A percentile compares a stretch with the other conserved stretches of the same genome.
Evolutionary conservation across 306 rosid genomes (phyloP).

Genomic region (Cotoneaster glaucophyllus): DNA sequence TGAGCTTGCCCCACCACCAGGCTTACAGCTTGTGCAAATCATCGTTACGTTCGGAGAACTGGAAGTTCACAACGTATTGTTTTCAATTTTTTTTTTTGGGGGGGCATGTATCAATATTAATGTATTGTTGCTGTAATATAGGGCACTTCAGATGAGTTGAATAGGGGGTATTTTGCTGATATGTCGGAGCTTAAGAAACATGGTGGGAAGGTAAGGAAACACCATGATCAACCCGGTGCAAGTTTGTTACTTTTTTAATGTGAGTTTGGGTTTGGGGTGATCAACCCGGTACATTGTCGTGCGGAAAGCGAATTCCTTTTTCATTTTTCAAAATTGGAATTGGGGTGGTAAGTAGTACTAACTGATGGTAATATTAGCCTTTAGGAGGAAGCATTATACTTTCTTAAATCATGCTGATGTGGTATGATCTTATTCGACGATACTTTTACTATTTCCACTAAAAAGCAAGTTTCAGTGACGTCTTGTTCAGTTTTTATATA

Average conservation of each 20-base stretch:
- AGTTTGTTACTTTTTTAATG: background rate
- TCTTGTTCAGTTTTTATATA: background rate
- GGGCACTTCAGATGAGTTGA: constrained; percentile 88
- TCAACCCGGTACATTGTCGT: background rate
- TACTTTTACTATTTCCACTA: background rate
- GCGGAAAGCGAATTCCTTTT: background rate
- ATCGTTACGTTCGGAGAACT: background rate
- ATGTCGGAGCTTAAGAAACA: constrained; percentile 60
- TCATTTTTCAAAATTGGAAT: background rate
- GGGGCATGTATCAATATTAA: constrained; percentile 8
- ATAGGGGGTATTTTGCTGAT: constrained; percentile 80
- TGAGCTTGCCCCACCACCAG: background rate
- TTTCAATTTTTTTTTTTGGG: background rate
- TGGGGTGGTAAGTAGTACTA: background rate
- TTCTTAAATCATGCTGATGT: background rate
- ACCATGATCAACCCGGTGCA: too few relatives aligned
- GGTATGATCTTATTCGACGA: background rate
- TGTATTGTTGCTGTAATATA: constrained; percentile 27
- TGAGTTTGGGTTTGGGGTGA: background rate
- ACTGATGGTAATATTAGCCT: background rate
- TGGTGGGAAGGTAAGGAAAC: constrained; percentile 86
- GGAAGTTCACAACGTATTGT: background rate
- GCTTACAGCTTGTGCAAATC: background rate
- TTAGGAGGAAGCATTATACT: background rate
- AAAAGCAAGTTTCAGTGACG: background rate